Percentiles rank a stretch among this genome's conserved stretches.
These are phyloP conservation scores for Lycium ferocissimum DNA, from an alignment of 257 asterid genomes.

Conservation along the genomic window DNA sequence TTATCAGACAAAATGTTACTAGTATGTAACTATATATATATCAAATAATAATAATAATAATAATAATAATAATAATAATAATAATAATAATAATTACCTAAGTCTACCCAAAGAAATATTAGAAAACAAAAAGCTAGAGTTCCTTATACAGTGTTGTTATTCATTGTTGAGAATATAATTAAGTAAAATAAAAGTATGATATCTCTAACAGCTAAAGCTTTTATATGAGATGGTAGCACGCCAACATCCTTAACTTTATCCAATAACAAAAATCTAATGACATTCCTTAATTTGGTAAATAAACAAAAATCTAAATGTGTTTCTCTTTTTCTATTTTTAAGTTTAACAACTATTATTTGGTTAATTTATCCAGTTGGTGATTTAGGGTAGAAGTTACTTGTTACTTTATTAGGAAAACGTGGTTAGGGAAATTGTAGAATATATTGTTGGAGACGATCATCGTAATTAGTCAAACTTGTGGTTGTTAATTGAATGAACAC, in stretches of 20 bases:
- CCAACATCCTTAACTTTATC: background rate
- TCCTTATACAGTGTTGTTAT: background rate
- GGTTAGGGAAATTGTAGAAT: background rate
- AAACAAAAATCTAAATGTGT: background rate
- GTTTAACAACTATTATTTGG: background rate
- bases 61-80: background rate
- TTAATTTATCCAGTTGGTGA: background rate
- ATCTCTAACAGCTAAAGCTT: too few relatives aligned
- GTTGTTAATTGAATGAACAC: slow-evolving; percentile 13
- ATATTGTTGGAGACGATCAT: background rate
- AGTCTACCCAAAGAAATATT: background rate
- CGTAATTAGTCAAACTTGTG: slow-evolving; percentile 8
- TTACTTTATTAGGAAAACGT: background rate
- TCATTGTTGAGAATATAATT: background rate
- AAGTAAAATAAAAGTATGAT: too few relatives aligned
- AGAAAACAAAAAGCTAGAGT: background rate
- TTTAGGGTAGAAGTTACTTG: background rate
- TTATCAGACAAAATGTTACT: background rate
- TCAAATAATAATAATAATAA: background rate
- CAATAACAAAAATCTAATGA: background rate
- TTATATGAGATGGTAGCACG: too few relatives aligned
- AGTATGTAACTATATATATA: background rate
- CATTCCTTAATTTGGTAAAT: background rate
- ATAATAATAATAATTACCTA: background rate
- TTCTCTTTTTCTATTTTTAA: background rate